Conservation (phyloP, 2,329 filamentous ascomycete genomes). For the Epichloe uncinata region DNA sequence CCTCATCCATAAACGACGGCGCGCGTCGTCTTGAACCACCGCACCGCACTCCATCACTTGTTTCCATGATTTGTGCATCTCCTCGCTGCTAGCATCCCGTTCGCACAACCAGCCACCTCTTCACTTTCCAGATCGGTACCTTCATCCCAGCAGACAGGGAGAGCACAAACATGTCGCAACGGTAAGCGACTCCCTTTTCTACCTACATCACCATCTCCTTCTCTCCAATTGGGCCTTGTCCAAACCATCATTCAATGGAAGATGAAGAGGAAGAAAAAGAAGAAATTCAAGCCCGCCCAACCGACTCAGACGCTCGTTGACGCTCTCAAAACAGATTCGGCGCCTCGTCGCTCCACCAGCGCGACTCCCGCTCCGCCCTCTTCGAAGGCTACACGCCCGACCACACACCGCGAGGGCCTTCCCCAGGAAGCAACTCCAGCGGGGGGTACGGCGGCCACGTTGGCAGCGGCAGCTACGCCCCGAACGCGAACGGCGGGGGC, state of each 20-base stretch:
- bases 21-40: not conserved
- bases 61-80: too few relatives aligned
- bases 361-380: constrained; percentile 57
- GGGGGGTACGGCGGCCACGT: too few relatives aligned
- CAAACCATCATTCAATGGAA: not conserved
- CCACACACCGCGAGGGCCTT: constrained; percentile 25
- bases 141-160: not conserved
- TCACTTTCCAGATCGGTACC: too few relatives aligned
- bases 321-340: constrained; percentile 45
- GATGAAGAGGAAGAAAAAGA: not conserved
- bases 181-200: constrained; percentile 11
- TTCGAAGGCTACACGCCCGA: constrained; percentile 58
- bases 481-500: too few relatives aligned
- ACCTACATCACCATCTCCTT: not conserved
- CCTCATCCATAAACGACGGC: constrained; percentile 5
- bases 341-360: constrained; percentile 56
- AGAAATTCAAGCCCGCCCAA: too few relatives aligned
- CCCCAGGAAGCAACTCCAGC: constrained; percentile 20
- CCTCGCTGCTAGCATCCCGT: too few relatives aligned
- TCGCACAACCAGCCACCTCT: not conserved
- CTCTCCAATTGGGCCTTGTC: not conserved
- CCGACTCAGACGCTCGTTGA: too few relatives aligned
- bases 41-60: too few relatives aligned
- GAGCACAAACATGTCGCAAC: constrained; percentile 20
- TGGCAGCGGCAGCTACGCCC: too few relatives aligned